phyloP scores from a whole-genome alignment of 179 eudicot genomes.

The Amaranthus tricolor region DNA sequence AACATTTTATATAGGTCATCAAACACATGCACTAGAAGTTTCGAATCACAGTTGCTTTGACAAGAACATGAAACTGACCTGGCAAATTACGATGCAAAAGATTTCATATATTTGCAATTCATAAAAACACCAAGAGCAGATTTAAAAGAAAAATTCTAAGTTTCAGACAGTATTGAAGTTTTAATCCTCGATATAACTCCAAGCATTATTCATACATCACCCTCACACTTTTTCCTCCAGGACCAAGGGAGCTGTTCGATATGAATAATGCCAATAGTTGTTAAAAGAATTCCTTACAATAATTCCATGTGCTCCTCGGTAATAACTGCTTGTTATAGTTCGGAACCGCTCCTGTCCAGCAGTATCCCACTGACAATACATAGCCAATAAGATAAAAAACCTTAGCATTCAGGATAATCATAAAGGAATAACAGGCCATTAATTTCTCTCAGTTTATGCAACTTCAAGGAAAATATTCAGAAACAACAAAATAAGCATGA shows the following conservation, averaged over 20 bases:
- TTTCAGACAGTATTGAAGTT: not conserved
- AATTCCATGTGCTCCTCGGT: conserved; percentile 71
- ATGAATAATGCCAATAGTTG: not conserved
- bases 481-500: not conserved
- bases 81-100: not conserved
- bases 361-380: conserved; percentile 51
- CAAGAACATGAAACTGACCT: not conserved
- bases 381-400: not conserved
- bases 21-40: too few relatives aligned
- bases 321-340: conserved; percentile 67
- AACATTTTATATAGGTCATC: too few relatives aligned
- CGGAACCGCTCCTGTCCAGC: conserved; percentile 72
- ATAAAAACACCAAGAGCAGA: not conserved
- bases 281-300: conserved; percentile 35
- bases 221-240: not conserved
- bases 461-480: not conserved
- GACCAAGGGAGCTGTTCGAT: not conserved
- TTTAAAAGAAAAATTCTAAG: not conserved
- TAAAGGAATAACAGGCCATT: not conserved
- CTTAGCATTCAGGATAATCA: not conserved
- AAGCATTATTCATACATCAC: not conserved
- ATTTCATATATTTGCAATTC: not conserved
- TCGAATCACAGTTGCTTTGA: too few relatives aligned
- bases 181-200: not conserved
- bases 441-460: too few relatives aligned